These are phyloP conservation scores for Paraphoma chrysanthemicola DNA, from an alignment of 2,329 filamentous ascomycete species.

Conservation along the genomic window DNA sequence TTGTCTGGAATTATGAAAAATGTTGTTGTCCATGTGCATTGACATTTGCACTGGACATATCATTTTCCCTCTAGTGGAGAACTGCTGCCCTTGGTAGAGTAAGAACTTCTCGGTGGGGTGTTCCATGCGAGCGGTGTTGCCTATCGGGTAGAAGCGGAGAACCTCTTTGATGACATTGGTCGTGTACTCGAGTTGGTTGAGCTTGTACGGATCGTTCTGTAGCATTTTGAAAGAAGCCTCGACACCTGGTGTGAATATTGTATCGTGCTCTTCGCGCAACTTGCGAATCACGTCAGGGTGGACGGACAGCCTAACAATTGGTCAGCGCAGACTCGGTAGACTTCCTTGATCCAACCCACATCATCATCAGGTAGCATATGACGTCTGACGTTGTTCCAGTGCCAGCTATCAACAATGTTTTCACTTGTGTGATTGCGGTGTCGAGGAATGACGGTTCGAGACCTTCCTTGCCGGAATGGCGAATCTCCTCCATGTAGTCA, in stretches of 20 bases:
- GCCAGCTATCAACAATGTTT: constrained; percentile 53
- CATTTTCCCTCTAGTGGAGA: constrained; percentile 54
- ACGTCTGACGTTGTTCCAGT: constrained; percentile 51
- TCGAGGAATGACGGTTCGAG: constrained; percentile 45
- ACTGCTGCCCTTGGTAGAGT: constrained; percentile 49
- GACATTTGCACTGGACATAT: constrained; percentile 51
- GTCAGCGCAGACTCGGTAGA: neutral
- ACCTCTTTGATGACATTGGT: constrained; percentile 61
- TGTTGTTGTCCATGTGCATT: constrained; percentile 39
- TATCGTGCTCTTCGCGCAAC: constrained; percentile 58
- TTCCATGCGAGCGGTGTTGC: constrained; percentile 50
- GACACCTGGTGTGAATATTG: constrained; percentile 56
- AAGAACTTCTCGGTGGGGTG: constrained; percentile 46
- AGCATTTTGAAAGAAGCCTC: constrained; percentile 49
- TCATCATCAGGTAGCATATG: constrained; percentile 39
- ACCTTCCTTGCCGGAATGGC: constrained; percentile 14
- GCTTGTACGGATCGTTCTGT: constrained; percentile 51
- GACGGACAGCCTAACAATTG: constrained; percentile 21
- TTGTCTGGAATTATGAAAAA: constrained; percentile 32
- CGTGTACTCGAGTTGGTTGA: constrained; percentile 62
- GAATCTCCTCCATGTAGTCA: constrained; percentile 31
- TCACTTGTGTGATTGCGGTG: constrained; percentile 46
- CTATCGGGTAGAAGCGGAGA: constrained; percentile 61
- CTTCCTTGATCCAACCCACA: constrained; percentile 1
- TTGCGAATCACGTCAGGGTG: constrained; percentile 34